A percentile compares a stretch with the other conserved stretches of the same genome.
phyloP scores from a whole-genome alignment of 1,139 yeast genomes.

The Trichomonascaceae sp. region DNA sequence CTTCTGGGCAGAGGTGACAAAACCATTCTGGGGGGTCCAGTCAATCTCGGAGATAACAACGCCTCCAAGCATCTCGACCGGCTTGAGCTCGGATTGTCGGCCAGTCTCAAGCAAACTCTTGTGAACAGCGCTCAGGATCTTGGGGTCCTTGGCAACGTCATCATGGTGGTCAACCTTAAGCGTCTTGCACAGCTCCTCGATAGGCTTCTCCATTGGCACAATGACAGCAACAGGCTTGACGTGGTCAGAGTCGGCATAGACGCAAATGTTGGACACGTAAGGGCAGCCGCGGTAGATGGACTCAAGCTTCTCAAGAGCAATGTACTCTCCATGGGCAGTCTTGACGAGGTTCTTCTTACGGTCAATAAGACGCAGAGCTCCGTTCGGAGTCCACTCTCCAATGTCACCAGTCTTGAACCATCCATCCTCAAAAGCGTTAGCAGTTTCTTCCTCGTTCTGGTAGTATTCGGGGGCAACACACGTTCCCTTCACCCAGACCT shows the following conservation, averaged over 20 bases:
- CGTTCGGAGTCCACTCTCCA: constrained; percentile 80
- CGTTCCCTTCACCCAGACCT: constrained; percentile 66
- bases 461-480: constrained; percentile 67
- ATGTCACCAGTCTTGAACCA: constrained; percentile 98
- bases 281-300: constrained; percentile 67
- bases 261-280: constrained; percentile 69
- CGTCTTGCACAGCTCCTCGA: constrained; percentile 47
- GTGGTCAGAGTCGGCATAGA: constrained; percentile 75
- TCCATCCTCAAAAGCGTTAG: constrained; percentile 64
- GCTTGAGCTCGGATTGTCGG: constrained; percentile 62
- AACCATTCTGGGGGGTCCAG: constrained; percentile 97
- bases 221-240: constrained; percentile 90
- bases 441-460: constrained; percentile 73
- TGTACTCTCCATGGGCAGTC: constrained; percentile 93
- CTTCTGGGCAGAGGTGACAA: constrained; percentile 90
- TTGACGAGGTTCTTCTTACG: constrained; percentile 94
- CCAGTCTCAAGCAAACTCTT: constrained; percentile 62
- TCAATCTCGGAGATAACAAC: constrained; percentile 73
- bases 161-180: constrained; percentile 39
- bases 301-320: constrained; percentile 91
- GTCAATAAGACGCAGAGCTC: constrained; percentile 75
- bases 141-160: constrained; percentile 42
- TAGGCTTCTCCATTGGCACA: constrained; percentile 60
- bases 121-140: constrained; percentile 42
- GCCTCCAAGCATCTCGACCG: constrained; percentile 77